Percentiles rank a stretch among this genome's conserved stretches.
Evolutionary conservation across 2,329 filamentous ascomycete species (phyloP).

Genomic region (Tolypocladium inflatum): DNA sequence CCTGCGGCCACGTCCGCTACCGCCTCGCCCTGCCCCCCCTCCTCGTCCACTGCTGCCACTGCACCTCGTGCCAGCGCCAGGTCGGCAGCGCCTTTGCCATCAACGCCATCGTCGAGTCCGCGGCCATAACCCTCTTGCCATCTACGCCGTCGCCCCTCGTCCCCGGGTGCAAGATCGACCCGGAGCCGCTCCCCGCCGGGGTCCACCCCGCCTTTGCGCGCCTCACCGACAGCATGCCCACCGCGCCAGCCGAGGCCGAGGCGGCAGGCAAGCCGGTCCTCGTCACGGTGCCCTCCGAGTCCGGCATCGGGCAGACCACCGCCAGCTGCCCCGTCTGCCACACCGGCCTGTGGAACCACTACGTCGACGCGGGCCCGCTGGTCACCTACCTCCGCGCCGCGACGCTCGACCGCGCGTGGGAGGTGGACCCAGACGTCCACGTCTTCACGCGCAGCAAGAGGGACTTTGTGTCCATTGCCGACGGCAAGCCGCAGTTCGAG

Average conservation of each 20-base stretch:
- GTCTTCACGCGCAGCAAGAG: constrained; percentile 30
- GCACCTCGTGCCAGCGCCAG: constrained; percentile 35
- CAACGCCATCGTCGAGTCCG: constrained; percentile 32
- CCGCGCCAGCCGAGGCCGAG: not conserved
- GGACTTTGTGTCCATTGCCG: constrained; percentile 25
- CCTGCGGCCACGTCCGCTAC: constrained; percentile 62
- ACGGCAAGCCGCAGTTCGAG: constrained; percentile 26
- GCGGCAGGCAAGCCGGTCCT: constrained; percentile 7
- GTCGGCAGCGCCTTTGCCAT: constrained; percentile 28
- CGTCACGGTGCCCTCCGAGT: constrained; percentile 26
- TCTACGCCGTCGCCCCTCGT: not conserved
- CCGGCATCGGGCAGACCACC: constrained; percentile 29
- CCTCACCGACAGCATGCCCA: constrained; percentile 6
- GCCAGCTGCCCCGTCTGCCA: constrained; percentile 32
- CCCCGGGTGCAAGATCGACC: not conserved
- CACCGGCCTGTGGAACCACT: constrained; percentile 31
- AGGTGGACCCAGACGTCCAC: constrained; percentile 33
- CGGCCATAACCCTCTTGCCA: constrained; percentile 17
- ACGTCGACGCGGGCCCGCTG: constrained; percentile 19
- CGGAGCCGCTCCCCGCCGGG: not conserved
- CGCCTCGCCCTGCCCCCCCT: constrained; percentile 47
- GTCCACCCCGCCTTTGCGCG: constrained; percentile 7
- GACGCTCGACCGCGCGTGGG: constrained; percentile 29
- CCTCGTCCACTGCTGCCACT: constrained; percentile 36
- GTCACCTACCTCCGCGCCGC: constrained; percentile 31